These are phyloP conservation scores for Aspergillus brasiliensis DNA, from an alignment of 2,329 filamentous ascomycete genomes.

Conservation along the genomic window DNA sequence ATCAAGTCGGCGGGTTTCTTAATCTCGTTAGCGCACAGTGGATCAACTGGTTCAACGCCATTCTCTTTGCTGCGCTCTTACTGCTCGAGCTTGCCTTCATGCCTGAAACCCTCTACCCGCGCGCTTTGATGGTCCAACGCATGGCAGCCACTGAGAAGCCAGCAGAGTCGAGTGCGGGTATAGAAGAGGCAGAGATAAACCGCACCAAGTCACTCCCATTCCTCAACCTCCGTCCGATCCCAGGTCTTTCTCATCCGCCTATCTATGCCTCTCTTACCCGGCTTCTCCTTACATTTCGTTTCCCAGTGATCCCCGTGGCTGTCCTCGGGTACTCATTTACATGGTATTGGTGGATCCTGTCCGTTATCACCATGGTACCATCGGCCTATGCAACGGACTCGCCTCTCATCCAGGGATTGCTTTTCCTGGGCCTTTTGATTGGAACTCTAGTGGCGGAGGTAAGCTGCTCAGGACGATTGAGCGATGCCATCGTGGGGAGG, in stretches of 20 bases:
- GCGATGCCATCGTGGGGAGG: slow-evolving; percentile 53
- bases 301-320: slow-evolving; percentile 49
- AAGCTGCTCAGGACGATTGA: slow-evolving; percentile 55
- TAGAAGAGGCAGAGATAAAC: slow-evolving; percentile 4
- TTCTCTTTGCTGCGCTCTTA: slow-evolving; percentile 54
- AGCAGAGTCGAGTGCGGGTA: not conserved
- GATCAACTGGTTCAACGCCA: slow-evolving; percentile 59
- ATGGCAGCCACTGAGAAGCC: slow-evolving; percentile 27
- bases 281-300: slow-evolving; percentile 53
- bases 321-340: slow-evolving; percentile 55
- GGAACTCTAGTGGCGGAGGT: slow-evolving; percentile 57
- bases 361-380: slow-evolving; percentile 56
- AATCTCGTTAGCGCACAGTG: slow-evolving; percentile 51
- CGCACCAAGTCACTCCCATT: slow-evolving; percentile 50
- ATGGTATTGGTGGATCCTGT: slow-evolving; percentile 62
- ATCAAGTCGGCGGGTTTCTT: slow-evolving; percentile 55
- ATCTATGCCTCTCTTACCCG: slow-evolving; percentile 49
- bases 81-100: slow-evolving; percentile 53
- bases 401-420: slow-evolving; percentile 54
- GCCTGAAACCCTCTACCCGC: slow-evolving; percentile 60
- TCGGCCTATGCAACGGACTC: slow-evolving; percentile 54
- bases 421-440: slow-evolving; percentile 57
- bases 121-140: slow-evolving; percentile 50
- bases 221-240: slow-evolving; percentile 50
- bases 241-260: slow-evolving; percentile 56